These are phyloP conservation scores for Medicago arabica DNA, from an alignment of 306 rosid species.

Conservation along the genomic window DNA sequence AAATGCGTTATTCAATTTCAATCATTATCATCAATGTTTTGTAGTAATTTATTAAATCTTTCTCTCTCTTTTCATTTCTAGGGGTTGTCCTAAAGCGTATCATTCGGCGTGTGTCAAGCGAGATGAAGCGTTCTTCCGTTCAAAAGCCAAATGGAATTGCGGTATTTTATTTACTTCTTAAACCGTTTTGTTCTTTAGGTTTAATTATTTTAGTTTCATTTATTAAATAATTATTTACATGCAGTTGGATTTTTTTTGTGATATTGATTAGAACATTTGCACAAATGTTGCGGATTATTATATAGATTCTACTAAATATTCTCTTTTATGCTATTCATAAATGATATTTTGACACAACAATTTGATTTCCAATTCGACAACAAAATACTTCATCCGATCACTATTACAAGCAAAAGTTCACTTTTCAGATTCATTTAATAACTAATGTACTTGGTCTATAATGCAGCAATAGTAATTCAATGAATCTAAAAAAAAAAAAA, in stretches of 20 bases:
- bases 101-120: conserved; percentile 94
- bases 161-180: conserved; percentile 60
- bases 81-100: conserved; percentile 98
- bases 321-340: neutral
- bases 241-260: neutral
- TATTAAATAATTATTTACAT: neutral
- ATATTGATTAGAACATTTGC: neutral
- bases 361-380: neutral
- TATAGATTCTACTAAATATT: conserved; percentile 15
- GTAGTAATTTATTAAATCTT: neutral
- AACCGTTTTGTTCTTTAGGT: neutral
- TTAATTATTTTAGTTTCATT: neutral
- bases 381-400: neutral
- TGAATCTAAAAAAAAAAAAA: no score
- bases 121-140: conserved; percentile 86
- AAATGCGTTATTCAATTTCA: conserved; percentile 17
- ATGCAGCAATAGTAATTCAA: no score
- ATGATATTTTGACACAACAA: neutral
- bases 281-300: neutral
- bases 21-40: conserved; percentile 20
- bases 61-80: conserved; percentile 28
- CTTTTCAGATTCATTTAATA: no score
- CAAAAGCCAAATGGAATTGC: conserved; percentile 98
- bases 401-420: no score
- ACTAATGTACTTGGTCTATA: no score